Evolutionary conservation across 345 rosid species (phyloP), one percentile per base, ranked within the genome.

Genomic region (Geranium rotundifolium): DNA sequence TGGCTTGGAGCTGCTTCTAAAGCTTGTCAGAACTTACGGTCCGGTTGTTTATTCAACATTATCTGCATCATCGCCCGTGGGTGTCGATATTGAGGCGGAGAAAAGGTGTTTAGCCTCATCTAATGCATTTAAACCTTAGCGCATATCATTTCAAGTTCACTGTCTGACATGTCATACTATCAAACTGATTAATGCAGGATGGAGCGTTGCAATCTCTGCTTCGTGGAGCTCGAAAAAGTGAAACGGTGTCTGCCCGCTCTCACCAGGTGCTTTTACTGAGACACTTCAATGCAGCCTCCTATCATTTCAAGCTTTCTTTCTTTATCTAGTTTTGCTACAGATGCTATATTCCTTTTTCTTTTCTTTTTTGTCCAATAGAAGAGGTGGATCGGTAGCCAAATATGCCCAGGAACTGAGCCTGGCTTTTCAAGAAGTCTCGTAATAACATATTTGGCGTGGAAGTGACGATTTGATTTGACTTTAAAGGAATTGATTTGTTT

Each of bases 81-180:
- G 99, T 57, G 89, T 95, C 63, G 97, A 95, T 74, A 86, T 95
- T 61, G 99, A 95, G 82, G 97, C 96, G 46, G 97, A 95, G 71
- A 90, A 85, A 74, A 95, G 99, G 99, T 88, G 77, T 62, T 4
- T 15, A 52, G 23, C 23, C 69, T 58, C 55, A 18, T 56, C 29
- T 19, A 41, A 63, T 52, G 49, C 49, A 60, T 59, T 10, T 14
- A 9, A 2, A 46, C 52, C 12, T 14, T 7, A 14, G 8, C 3
- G 0, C 41, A 4, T 34, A 34, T 34, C 16, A 46, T 46, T 46
- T 9, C 12, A 14, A 46, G 52, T 46, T 46, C 14, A 7, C 10
- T 10, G 52, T 46, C 52, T 46, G 52, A 46, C 14, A 46, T 46
- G 52, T 0, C 52, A 34, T 34, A 39, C 46, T 69, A 17, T 50